Evolutionary conservation across 202 grass and related monocot genomes (phyloP).

Genomic region (Alloteropsis angusta): DNA sequence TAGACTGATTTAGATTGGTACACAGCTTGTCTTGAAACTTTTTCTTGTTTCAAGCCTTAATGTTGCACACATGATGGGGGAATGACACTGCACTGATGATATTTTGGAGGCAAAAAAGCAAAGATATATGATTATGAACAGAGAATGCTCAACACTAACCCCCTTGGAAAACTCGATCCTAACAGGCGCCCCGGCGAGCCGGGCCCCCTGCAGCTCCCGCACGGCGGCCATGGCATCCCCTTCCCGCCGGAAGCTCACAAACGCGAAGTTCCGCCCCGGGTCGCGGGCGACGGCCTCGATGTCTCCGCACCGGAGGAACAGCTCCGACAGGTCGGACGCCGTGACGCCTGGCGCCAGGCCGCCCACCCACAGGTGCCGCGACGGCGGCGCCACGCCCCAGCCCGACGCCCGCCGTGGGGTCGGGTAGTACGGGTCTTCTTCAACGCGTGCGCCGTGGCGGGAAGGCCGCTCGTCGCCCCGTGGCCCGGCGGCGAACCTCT

Average conservation of each 20-base stretch:
- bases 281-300: slow-evolving; percentile 49
- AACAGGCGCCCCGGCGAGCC: slow-evolving; percentile 45
- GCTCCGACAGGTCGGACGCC: slow-evolving; percentile 40
- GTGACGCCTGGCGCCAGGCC: slow-evolving; percentile 45
- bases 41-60: neutral
- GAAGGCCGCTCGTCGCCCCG: neutral
- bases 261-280: slow-evolving; percentile 57
- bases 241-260: slow-evolving; percentile 58
- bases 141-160: slow-evolving; percentile 74
- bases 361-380: slow-evolving; percentile 84
- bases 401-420: slow-evolving; percentile 32
- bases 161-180: slow-evolving; percentile 98
- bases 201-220: slow-evolving; percentile 53
- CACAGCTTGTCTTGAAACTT: slow-evolving; percentile 6
- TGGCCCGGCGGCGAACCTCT: slow-evolving; percentile 8
- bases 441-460: neutral
- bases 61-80: neutral
- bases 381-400: slow-evolving; percentile 62
- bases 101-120: slow-evolving; percentile 10
- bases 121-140: slow-evolving; percentile 4
- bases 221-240: slow-evolving; percentile 52
- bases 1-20: neutral
- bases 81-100: neutral
- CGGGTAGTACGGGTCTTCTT: neutral
- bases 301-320: slow-evolving; percentile 61